Conservation (phyloP, 2,329 filamentous ascomycete species). For the Calonectria honghensis region DNA sequence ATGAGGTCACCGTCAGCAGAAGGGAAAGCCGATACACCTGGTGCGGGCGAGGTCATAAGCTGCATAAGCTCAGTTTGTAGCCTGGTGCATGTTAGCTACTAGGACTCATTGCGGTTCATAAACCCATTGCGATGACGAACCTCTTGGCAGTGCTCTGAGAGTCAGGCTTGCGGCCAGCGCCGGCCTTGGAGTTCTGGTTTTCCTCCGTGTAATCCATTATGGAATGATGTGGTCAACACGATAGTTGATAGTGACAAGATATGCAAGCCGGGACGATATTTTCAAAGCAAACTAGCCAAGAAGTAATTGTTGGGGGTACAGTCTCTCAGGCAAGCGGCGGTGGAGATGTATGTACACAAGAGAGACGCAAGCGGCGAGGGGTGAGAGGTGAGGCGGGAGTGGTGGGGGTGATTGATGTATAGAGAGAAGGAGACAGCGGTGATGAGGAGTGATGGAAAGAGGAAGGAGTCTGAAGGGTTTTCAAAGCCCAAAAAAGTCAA, state of each 20-base stretch:
- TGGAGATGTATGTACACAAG: conserved; percentile 40
- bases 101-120: background rate
- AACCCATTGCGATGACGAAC: conserved; percentile 64
- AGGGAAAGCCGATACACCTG: conserved; percentile 96
- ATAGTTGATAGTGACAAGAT: conserved; percentile 30
- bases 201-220: conserved; percentile 70
- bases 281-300: background rate
- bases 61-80: conserved; percentile 98
- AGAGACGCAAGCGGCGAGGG: conserved; percentile 14
- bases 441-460: conserved; percentile 38
- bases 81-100: conserved; percentile 67
- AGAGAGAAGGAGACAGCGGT: conserved; percentile 37
- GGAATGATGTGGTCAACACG: conserved; percentile 37
- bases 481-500: conserved; percentile 8
- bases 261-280: conserved; percentile 32
- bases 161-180: conserved; percentile 75
- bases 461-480: conserved; percentile 21
- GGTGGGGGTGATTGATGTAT: conserved; percentile 2
- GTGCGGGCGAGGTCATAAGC: conserved; percentile 95
- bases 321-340: conserved; percentile 18
- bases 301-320: conserved; percentile 6
- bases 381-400: conserved; percentile 25
- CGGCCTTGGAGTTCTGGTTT: conserved; percentile 81
- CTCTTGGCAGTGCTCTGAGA: conserved; percentile 86
- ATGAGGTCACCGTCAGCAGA: conserved; percentile 92